Evolutionary conservation across 352 stramenopile genomes (phyloP).

Genomic region (Thraustochytrium sp.): DNA sequence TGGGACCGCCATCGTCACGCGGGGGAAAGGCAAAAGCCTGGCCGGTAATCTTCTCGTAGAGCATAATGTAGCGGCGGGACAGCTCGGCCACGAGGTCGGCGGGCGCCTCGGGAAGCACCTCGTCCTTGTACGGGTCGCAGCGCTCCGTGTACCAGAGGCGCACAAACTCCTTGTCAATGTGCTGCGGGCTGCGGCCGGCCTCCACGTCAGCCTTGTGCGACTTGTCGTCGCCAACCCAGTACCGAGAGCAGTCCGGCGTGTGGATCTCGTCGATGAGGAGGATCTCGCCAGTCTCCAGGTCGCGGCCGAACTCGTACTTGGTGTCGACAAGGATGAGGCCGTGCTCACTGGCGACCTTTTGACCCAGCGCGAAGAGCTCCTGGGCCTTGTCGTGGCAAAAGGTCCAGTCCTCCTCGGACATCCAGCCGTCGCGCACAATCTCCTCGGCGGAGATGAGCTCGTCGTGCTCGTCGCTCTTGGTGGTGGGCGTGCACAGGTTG

Average conservation of each 20-base stretch:
- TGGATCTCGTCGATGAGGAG: conserved; percentile 97
- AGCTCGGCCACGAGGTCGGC: conserved; percentile 92
- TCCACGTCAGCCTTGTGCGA: conserved; percentile 57
- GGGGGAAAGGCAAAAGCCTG: conserved; percentile 77
- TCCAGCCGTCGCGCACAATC: conserved; percentile 83
- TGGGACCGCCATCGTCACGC: background rate
- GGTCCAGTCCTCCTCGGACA: conserved; percentile 93
- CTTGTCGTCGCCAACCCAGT: conserved; percentile 64
- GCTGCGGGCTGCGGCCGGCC: conserved; percentile 84
- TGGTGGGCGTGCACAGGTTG: conserved; percentile 96
- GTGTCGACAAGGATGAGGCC: conserved; percentile 98
- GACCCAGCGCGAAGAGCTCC: conserved; percentile 84
- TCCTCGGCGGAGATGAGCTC: conserved; percentile 90
- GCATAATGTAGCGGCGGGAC: conserved; percentile 89
- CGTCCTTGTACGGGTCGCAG: conserved; percentile 97
- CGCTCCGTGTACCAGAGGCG: conserved; percentile 93
- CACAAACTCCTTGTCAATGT: conserved; percentile 99
- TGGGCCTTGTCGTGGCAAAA: conserved; percentile 79
- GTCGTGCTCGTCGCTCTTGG: conserved; percentile 95
- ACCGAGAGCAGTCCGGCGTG: conserved; percentile 93
- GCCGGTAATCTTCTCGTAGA: conserved; percentile 98
- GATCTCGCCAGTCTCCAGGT: conserved; percentile 77
- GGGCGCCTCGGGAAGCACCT: conserved; percentile 86
- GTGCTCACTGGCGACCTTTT: conserved; percentile 76
- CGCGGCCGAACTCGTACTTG: conserved; percentile 86